phyloP scores from a whole-genome alignment of 352 stramenopile genomes.

The Thalassiosira oceanica region DNA sequence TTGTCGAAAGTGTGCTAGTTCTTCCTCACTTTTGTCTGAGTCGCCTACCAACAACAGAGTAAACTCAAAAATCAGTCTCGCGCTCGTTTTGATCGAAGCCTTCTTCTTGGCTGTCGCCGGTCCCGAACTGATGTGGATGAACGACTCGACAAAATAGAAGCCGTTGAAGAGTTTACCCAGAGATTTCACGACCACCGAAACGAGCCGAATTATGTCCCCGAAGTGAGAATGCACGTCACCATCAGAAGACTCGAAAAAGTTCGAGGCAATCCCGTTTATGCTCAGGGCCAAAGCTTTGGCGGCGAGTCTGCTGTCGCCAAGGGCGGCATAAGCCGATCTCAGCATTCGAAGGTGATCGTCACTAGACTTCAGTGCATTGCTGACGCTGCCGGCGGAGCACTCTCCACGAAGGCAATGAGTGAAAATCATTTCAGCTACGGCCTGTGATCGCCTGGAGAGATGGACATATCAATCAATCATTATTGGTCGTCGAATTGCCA shows the following conservation, averaged over 20 bases:
- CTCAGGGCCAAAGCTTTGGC: conserved; percentile 24
- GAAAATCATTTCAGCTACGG: conserved; percentile 58
- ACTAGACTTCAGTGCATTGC: conserved; percentile 14
- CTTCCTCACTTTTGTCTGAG: not conserved
- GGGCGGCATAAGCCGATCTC: conserved; percentile 22
- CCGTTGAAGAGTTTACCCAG: conserved; percentile 51
- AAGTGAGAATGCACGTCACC: conserved; percentile 13
- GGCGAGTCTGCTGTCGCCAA: conserved; percentile 13
- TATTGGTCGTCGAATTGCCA: not conserved
- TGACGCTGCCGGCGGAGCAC: conserved; percentile 2
- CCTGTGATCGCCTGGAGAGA: conserved; percentile 29
- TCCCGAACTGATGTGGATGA: conserved; percentile 31
- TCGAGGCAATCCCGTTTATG: conserved; percentile 9
- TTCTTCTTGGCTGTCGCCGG: conserved; percentile 7
- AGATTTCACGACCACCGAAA: conserved; percentile 44
- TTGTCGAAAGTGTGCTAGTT: conserved; percentile 11
- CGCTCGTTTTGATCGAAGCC: not conserved
- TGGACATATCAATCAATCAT: not conserved
- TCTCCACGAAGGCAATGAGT: conserved; percentile 30
- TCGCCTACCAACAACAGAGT: conserved; percentile 1
- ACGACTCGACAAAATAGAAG: conserved; percentile 42
- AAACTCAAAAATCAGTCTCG: conserved; percentile 56
- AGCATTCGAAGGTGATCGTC: conserved; percentile 23
- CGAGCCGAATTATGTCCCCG: conserved; percentile 28
- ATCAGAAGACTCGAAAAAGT: conserved; percentile 6